Percentiles rank a stretch among this genome's conserved stretches.
These are phyloP conservation scores for Peribolospora baueri DNA, from an alignment of 768 basidiomycete genomes.

Conservation along the genomic window DNA sequence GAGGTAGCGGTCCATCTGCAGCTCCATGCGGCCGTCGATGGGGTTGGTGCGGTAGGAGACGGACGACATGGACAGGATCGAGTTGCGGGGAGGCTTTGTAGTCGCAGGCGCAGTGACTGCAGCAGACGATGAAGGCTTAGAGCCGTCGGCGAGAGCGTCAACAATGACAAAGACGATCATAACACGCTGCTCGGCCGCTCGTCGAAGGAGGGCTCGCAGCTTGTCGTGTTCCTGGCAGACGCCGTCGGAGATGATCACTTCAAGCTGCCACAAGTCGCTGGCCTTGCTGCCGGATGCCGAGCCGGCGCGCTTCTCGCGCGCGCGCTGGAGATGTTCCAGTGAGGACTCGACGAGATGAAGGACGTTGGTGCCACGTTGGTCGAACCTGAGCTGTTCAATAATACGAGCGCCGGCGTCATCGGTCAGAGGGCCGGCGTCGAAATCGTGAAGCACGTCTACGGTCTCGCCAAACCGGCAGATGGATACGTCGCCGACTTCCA, in stretches of 20 bases:
- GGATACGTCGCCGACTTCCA: constrained; percentile 86
- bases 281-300: constrained; percentile 29
- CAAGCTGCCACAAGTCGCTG: constrained; percentile 81
- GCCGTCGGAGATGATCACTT: constrained; percentile 98
- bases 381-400: constrained; percentile 63
- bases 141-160: constrained; percentile 42
- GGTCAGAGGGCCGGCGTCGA: constrained; percentile 54
- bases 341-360: constrained; percentile 42
- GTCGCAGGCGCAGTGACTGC: constrained; percentile 5
- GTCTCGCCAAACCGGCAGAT: constrained; percentile 72
- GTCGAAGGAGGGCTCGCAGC: constrained; percentile 50
- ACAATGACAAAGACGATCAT: constrained; percentile 92
- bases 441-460: constrained; percentile 70
- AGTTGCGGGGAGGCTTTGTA: constrained; percentile 27
- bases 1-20: constrained; percentile 67
- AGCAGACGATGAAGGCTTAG: constrained; percentile 4
- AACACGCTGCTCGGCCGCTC: constrained; percentile 67
- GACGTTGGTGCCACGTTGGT: constrained; percentile 72
- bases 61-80: constrained; percentile 80
- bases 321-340: constrained; percentile 36
- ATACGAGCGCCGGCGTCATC: constrained; percentile 58
- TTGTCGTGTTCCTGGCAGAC: constrained; percentile 86
- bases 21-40: constrained; percentile 47
- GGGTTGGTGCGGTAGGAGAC: constrained; percentile 41
- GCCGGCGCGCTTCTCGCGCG: constrained; percentile 39